phyloP scores from a whole-genome alignment of 345 rosid genomes.

The Aurinia saxatilis region DNA sequence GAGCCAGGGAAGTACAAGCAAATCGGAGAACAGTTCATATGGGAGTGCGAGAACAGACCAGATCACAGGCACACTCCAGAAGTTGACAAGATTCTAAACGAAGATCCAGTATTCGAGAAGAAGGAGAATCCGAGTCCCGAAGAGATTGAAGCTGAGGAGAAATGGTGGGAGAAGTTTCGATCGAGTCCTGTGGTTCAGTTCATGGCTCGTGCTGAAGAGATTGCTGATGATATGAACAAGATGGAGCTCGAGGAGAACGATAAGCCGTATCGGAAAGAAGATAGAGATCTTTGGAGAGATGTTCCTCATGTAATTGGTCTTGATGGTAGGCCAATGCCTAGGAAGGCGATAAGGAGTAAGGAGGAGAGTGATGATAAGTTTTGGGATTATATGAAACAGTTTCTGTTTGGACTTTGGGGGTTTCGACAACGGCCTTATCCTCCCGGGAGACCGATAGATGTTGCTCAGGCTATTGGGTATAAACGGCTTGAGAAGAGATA shows the following conservation, averaged over 20 bases:
- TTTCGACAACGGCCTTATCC: slow-evolving; percentile 88
- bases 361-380: slow-evolving; percentile 86
- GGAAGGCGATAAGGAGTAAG: slow-evolving; percentile 62
- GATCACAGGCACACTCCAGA: slow-evolving; percentile 71
- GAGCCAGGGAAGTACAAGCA: slow-evolving; percentile 38
- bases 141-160: slow-evolving; percentile 59
- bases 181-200: slow-evolving; percentile 67
- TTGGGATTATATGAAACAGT: slow-evolving; percentile 83
- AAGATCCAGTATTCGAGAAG: slow-evolving; percentile 52
- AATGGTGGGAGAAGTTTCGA: slow-evolving; percentile 62
- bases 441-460: slow-evolving; percentile 68
- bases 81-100: slow-evolving; percentile 58
- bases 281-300: slow-evolving; percentile 61
- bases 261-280: slow-evolving; percentile 58
- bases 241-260: slow-evolving; percentile 53
- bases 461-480: slow-evolving; percentile 89
- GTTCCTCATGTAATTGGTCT: slow-evolving; percentile 64
- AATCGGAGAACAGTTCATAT: slow-evolving; percentile 56
- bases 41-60: slow-evolving; percentile 75
- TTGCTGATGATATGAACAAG: slow-evolving; percentile 50
- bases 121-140: slow-evolving; percentile 64
- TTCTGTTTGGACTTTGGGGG: slow-evolving; percentile 88
- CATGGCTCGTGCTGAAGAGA: slow-evolving; percentile 51
- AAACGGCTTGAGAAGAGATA: slow-evolving; percentile 77
- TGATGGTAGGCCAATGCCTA: slow-evolving; percentile 88